phyloP scores from a whole-genome alignment of 1,139 yeast species.

The Lodderomyces orthopsilosis region DNA sequence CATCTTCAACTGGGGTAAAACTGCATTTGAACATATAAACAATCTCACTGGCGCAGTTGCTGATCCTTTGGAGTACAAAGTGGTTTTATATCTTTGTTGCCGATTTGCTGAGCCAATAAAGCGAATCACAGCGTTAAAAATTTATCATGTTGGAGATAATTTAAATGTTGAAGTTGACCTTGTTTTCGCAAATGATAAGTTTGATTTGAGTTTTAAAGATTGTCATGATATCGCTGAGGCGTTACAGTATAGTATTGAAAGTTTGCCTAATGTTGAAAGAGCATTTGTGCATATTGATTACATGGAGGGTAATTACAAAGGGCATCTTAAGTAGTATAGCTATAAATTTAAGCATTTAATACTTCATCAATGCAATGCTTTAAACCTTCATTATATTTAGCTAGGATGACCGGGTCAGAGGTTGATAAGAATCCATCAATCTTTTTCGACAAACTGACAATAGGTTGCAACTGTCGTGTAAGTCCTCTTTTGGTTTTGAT shows the following conservation, averaged over 20 bases:
- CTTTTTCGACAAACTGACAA: not conserved
- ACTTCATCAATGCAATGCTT: slow-evolving; percentile 14
- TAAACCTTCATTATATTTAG: slow-evolving; percentile 29
- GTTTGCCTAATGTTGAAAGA: slow-evolving; percentile 72
- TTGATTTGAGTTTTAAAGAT: slow-evolving; percentile 54
- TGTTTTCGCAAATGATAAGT: slow-evolving; percentile 50
- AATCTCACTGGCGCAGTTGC: slow-evolving; percentile 78
- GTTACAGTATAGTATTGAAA: slow-evolving; percentile 74
- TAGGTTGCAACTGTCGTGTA: not conserved
- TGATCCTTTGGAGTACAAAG: slow-evolving; percentile 58
- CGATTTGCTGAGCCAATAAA: slow-evolving; percentile 69
- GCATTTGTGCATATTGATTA: slow-evolving; percentile 83
- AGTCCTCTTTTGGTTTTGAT: not conserved
- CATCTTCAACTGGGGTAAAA: slow-evolving; percentile 58
- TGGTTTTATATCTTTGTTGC: slow-evolving; percentile 61
- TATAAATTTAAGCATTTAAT: not conserved
- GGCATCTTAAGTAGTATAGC: slow-evolving; percentile 39
- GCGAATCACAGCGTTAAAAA: slow-evolving; percentile 64
- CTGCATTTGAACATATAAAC: slow-evolving; percentile 70
- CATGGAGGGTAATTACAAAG: slow-evolving; percentile 51
- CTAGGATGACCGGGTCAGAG: slow-evolving; percentile 22
- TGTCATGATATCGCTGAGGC: slow-evolving; percentile 82
- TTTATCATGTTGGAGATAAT: slow-evolving; percentile 77
- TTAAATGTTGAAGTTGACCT: slow-evolving; percentile 76
- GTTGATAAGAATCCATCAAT: not conserved